Evolutionary conservation across 352 stramenopile species (phyloP).

Genomic region (Phytophthora rubi): DNA sequence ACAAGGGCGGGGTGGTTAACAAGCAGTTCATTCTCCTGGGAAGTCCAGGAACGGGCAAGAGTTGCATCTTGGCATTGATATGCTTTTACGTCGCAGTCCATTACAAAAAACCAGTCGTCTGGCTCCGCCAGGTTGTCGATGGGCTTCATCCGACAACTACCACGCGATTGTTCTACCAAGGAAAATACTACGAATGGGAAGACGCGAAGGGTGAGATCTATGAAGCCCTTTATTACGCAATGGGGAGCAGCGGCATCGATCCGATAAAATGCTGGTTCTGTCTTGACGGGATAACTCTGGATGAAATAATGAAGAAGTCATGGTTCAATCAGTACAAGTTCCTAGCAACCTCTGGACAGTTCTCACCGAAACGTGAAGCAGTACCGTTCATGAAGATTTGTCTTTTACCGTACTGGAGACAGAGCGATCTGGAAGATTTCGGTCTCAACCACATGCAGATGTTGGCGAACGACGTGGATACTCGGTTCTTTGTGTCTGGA

Average conservation of each 20-base stretch:
- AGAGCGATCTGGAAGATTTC: conserved; percentile 1
- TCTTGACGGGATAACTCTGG: conserved; percentile 10
- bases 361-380: not conserved
- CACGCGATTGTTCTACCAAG: conserved; percentile 14
- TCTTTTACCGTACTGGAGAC: conserved; percentile 16
- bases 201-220: not conserved
- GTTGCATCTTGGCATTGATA: conserved; percentile 21
- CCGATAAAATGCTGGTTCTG: conserved; percentile 2
- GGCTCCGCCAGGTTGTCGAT: no score
- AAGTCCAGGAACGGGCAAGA: conserved; percentile 13
- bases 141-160: not conserved
- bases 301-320: not conserved
- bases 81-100: conserved; percentile 17
- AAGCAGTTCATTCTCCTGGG: conserved; percentile 16
- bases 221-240: no score
- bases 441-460: not conserved
- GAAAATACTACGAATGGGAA: conserved; percentile 11
- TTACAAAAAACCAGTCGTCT: no score
- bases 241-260: not conserved
- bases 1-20: not conserved
- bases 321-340: conserved; percentile 6
- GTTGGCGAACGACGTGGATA: not conserved
- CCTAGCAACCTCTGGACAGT: conserved; percentile 16
- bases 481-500: conserved; percentile 12
- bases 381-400: not conserved